These are phyloP conservation scores for Jaapia argillacea DNA, from an alignment of 768 basidiomycete genomes.

Conservation along the genomic window DNA sequence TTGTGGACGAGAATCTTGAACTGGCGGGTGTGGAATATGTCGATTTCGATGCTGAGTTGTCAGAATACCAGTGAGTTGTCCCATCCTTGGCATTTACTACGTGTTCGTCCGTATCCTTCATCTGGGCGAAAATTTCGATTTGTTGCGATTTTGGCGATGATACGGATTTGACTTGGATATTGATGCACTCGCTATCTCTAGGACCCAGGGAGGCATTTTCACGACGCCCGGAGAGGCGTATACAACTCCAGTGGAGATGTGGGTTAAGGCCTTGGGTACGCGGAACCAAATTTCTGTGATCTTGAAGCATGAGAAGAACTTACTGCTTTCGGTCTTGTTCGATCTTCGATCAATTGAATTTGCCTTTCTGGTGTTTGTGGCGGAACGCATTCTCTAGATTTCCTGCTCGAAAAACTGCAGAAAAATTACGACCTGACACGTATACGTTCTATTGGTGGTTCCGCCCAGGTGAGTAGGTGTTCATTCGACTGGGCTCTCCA, in stretches of 20 bases:
- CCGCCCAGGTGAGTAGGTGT: conserved; percentile 57
- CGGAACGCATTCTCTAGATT: conserved; percentile 35
- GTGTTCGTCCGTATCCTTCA: background rate
- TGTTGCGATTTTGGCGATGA: background rate
- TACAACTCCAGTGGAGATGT: conserved; percentile 85
- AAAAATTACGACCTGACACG: conserved; percentile 59
- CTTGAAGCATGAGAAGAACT: background rate
- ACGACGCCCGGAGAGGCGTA: conserved; percentile 81
- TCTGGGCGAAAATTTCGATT: background rate
- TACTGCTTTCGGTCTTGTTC: conserved; percentile 11
- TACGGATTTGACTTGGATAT: background rate
- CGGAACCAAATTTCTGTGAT: conserved; percentile 55
- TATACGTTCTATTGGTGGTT: conserved; percentile 69
- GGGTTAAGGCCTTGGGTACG: conserved; percentile 77
- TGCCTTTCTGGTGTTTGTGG: background rate
- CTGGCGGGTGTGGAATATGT: conserved; percentile 75
- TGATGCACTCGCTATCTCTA: conserved; percentile 16
- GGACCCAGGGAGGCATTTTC: conserved; percentile 81
- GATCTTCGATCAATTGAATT: conserved; percentile 17
- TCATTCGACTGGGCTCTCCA: conserved; percentile 2
- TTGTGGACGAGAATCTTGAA: conserved; percentile 77
- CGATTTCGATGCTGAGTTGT: conserved; percentile 72
- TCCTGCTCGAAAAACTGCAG: conserved; percentile 65
- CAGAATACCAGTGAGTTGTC: conserved; percentile 69
- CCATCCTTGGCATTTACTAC: conserved; percentile 3